Conservation (phyloP, 2,329 filamentous ascomycete species). For the Colletotrichum tropicale region DNA sequence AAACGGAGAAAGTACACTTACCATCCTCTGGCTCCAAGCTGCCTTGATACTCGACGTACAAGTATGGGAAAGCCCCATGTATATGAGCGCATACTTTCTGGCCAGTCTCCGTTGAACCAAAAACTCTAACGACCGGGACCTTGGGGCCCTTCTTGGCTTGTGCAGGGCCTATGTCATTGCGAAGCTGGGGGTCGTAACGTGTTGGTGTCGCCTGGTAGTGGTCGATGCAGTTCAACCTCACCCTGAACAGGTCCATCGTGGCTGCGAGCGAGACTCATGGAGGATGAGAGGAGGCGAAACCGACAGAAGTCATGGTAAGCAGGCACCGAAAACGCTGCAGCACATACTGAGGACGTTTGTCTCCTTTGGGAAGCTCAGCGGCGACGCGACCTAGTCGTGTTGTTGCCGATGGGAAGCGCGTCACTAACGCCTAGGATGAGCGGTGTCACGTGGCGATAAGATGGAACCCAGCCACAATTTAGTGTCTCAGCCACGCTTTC, state of each 20-base stretch:
- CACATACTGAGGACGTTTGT: background rate
- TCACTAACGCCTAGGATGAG: background rate
- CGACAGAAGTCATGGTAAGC: background rate
- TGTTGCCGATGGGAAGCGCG: background rate
- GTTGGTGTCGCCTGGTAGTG: conserved; percentile 86
- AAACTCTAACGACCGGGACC: conserved; percentile 87
- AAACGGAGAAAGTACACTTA: conserved; percentile 40
- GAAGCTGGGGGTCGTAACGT: conserved; percentile 79
- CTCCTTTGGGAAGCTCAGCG: background rate
- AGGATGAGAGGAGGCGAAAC: background rate
- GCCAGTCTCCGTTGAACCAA: conserved; percentile 91
- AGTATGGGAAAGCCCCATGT: conserved; percentile 92
- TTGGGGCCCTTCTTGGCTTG: conserved; percentile 69
- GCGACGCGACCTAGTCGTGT: conserved; percentile 11
- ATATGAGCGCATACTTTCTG: conserved; percentile 97
- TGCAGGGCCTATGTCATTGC: conserved; percentile 64
- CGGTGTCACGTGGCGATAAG: conserved; percentile 31
- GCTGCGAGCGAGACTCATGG: background rate
- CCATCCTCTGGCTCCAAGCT: conserved; percentile 70
- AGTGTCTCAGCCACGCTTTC: background rate
- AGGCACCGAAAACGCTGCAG: background rate
- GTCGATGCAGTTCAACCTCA: conserved; percentile 95
- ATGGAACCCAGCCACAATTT: background rate
- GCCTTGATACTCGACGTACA: conserved; percentile 88
- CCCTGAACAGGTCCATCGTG: conserved; percentile 75